These are phyloP conservation scores for Didymella lethalis DNA, from an alignment of 2,329 filamentous ascomycete species.

Conservation along the genomic window DNA sequence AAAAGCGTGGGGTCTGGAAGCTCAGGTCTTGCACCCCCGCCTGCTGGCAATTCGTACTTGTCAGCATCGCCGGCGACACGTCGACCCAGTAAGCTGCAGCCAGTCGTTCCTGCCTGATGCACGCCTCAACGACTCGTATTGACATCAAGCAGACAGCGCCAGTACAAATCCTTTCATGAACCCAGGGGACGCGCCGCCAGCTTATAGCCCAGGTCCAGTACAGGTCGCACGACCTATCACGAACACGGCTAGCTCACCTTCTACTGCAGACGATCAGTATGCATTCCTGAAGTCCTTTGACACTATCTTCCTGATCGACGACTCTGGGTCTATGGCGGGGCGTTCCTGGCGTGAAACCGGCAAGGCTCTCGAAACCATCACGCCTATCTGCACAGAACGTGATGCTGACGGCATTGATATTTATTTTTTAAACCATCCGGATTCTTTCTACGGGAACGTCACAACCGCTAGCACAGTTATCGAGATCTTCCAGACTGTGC, in stretches of 20 bases:
- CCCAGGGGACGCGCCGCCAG: conserved; percentile 52
- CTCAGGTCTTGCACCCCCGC: conserved; percentile 29
- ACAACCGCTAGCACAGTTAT: conserved; percentile 65
- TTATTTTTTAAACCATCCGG: conserved; percentile 82
- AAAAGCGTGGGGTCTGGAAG: conserved; percentile 21
- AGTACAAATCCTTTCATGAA: conserved; percentile 40
- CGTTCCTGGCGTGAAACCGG: conserved; percentile 78
- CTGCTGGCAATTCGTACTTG: conserved; percentile 29
- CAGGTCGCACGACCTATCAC: conserved; percentile 19
- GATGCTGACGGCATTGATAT: conserved; percentile 89
- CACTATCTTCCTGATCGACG: conserved; percentile 89
- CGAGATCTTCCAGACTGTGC: conserved; percentile 73
- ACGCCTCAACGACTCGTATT: not conserved
- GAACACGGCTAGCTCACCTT: conserved; percentile 3
- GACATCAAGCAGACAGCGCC: conserved; percentile 33
- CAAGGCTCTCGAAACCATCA: conserved; percentile 73
- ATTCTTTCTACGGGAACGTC: conserved; percentile 71
- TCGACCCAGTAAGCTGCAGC: conserved; percentile 47
- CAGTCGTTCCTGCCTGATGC: not conserved
- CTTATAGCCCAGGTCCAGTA: conserved; percentile 48
- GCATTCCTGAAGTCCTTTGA: conserved; percentile 82
- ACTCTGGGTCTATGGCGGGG: conserved; percentile 86
- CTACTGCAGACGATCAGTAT: conserved; percentile 69
- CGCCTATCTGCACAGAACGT: conserved; percentile 80
- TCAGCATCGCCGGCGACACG: conserved; percentile 46